These are phyloP conservation scores for Chlorophyllum brunneum DNA, from an alignment of 768 basidiomycete genomes.

Conservation along the genomic window DNA sequence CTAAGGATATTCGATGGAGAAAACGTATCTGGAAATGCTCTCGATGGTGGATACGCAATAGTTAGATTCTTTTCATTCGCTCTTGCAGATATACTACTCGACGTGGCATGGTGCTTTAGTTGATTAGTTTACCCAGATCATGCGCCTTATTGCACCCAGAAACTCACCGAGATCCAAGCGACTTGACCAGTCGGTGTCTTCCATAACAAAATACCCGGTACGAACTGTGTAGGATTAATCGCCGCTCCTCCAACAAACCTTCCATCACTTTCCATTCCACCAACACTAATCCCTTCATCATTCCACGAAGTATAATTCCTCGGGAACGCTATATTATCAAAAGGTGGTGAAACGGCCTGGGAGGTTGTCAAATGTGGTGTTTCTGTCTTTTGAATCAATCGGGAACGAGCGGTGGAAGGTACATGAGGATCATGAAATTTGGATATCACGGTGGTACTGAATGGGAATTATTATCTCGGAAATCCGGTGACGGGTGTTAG, in stretches of 20 bases:
- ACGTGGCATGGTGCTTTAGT: constrained; percentile 23
- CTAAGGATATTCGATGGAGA: constrained; percentile 20
- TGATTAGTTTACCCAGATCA: too few relatives aligned
- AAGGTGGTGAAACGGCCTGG: constrained; percentile 26
- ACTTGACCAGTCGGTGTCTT: constrained; percentile 13
- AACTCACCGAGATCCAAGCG: constrained; percentile 23
- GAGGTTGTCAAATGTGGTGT: constrained; percentile 17
- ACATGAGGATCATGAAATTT: constrained; percentile 27
- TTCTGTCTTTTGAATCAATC: constrained; percentile 13
- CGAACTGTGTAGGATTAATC: constrained; percentile 20
- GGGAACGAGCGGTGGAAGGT: constrained; percentile 13
- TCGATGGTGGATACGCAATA: constrained; percentile 23
- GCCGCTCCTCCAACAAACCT: constrained; percentile 24
- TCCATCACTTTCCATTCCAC: constrained; percentile 24
- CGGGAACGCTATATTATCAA: constrained; percentile 20
- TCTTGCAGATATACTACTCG: constrained; percentile 21
- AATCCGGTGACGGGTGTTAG: neutral
- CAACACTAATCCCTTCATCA: constrained; percentile 23
- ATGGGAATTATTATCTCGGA: neutral
- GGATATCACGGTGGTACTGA: constrained; percentile 22
- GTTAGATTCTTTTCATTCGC: constrained; percentile 19
- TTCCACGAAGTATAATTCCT: constrained; percentile 28
- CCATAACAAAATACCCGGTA: constrained; percentile 25
- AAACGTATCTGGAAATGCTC: constrained; percentile 20
- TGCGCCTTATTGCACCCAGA: neutral